Percentiles rank a stretch among this genome's conserved stretches.
Conservation (phyloP, 352 stramenopile species). For the Phytophthora fragariaefolia region DNA sequence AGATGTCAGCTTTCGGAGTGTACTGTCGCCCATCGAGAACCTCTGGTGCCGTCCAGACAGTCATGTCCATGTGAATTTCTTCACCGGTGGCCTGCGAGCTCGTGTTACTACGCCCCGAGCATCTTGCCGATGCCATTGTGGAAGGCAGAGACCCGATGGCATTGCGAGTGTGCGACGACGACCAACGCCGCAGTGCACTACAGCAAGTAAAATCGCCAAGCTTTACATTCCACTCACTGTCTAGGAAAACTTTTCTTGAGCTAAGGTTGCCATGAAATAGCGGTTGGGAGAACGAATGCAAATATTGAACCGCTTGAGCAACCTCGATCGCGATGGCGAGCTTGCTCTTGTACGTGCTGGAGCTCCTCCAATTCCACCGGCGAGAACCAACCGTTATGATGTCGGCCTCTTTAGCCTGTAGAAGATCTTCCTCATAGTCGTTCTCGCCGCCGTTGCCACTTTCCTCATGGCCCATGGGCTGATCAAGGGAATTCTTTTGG, state of each 20-base stretch:
- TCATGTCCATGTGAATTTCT: constrained; percentile 58
- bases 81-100: constrained; percentile 22
- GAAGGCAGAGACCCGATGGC: background rate
- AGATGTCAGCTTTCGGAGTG: constrained; percentile 54
- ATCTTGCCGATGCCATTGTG: constrained; percentile 4
- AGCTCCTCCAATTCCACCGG: constrained; percentile 39
- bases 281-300: constrained; percentile 50
- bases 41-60: constrained; percentile 50
- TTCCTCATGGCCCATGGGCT: constrained; percentile 17
- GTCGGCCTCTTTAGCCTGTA: constrained; percentile 8
- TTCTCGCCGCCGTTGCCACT: constrained; percentile 1
- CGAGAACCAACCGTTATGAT: background rate
- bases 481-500: constrained; percentile 1
- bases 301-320: constrained; percentile 46
- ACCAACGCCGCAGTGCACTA: constrained; percentile 49
- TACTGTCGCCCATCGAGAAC: constrained; percentile 55
- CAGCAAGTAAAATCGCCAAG: constrained; percentile 53
- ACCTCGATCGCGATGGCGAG: constrained; percentile 51
- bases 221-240: constrained; percentile 48
- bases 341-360: constrained; percentile 40
- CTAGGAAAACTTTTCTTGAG: constrained; percentile 51
- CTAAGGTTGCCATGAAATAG: constrained; percentile 57
- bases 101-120: constrained; percentile 20
- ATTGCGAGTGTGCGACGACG: constrained; percentile 36
- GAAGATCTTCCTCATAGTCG: constrained; percentile 14